phyloP scores from a whole-genome alignment of 352 stramenopile genomes.

The Globisporangium paddicum region DNA sequence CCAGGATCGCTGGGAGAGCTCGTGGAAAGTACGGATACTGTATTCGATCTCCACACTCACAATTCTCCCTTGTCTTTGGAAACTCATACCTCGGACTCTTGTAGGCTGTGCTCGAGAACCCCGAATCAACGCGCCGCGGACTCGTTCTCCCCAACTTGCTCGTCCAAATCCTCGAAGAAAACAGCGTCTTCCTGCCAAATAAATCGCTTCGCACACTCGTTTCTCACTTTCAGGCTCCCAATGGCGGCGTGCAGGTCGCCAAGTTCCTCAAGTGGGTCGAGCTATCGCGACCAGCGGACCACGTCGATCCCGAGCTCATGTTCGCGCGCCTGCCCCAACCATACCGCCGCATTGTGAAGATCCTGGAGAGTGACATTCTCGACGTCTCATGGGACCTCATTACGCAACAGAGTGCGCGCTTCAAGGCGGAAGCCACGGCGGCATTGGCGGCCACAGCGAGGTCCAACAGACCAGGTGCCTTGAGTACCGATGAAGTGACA shows the following conservation, averaged over 20 bases:
- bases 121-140: constrained; percentile 22
- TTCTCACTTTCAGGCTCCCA: constrained; percentile 41
- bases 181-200: constrained; percentile 31
- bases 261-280: constrained; percentile 60
- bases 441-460: constrained; percentile 16
- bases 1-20: constrained; percentile 31
- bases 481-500: background rate
- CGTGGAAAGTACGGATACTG: constrained; percentile 26
- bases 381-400: constrained; percentile 51
- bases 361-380: constrained; percentile 58
- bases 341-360: constrained; percentile 56
- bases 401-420: constrained; percentile 31
- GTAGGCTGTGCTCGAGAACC: constrained; percentile 30
- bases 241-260: constrained; percentile 24
- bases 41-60: background rate
- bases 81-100: background rate
- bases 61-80: background rate
- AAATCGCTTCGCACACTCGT: constrained; percentile 24
- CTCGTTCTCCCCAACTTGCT: constrained; percentile 36
- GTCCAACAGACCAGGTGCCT: constrained; percentile 12
- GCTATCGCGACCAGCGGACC: constrained; percentile 39
- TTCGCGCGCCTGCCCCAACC: constrained; percentile 65
- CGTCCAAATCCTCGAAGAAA: constrained; percentile 43
- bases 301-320: constrained; percentile 55
- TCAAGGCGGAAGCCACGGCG: constrained; percentile 26